Evolutionary conservation across 805 yeast species (phyloP).

Genomic region (Starmera quercuum): DNA sequence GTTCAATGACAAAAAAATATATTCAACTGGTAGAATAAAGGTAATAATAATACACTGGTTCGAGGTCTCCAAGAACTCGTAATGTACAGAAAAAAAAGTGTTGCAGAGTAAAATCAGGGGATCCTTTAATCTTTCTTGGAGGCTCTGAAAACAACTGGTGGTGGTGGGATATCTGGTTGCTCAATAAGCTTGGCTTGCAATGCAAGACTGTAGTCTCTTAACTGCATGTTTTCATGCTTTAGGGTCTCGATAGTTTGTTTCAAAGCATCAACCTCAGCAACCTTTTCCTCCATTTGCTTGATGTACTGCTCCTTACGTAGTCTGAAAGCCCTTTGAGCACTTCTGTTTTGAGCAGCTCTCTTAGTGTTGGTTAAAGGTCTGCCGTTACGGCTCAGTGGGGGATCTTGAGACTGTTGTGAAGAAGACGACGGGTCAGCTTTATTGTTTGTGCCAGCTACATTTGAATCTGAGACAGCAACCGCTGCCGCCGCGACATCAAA

Average conservation of each 20-base stretch:
- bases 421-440: background rate
- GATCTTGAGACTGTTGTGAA: background rate
- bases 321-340: slow-evolving; percentile 88
- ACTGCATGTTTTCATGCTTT: slow-evolving; percentile 59
- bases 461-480: background rate
- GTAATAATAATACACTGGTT: background rate
- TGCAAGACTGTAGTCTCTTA: slow-evolving; percentile 65
- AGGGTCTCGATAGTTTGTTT: slow-evolving; percentile 60
- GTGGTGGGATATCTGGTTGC: slow-evolving; percentile 34
- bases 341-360: slow-evolving; percentile 87
- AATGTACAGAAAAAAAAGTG: too few species aligned
- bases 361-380: slow-evolving; percentile 53
- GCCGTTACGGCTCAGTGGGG: slow-evolving; percentile 15
- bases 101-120: too few species aligned
- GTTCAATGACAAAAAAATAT: too few species aligned
- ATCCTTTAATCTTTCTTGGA: too few species aligned
- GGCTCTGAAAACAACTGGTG: slow-evolving; percentile 25
- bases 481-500: background rate
- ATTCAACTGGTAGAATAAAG: too few species aligned
- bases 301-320: slow-evolving; percentile 76
- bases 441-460: background rate
- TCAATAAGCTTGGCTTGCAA: slow-evolving; percentile 63
- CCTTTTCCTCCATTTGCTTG: slow-evolving; percentile 69
- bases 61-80: too few species aligned
- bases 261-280: slow-evolving; percentile 53